A percentile compares a stretch with the other conserved stretches of the same genome.
These are phyloP conservation scores for Aureococcus anophagefferens DNA, from an alignment of 108 stramenopile species.

Conservation along the genomic window DNA sequence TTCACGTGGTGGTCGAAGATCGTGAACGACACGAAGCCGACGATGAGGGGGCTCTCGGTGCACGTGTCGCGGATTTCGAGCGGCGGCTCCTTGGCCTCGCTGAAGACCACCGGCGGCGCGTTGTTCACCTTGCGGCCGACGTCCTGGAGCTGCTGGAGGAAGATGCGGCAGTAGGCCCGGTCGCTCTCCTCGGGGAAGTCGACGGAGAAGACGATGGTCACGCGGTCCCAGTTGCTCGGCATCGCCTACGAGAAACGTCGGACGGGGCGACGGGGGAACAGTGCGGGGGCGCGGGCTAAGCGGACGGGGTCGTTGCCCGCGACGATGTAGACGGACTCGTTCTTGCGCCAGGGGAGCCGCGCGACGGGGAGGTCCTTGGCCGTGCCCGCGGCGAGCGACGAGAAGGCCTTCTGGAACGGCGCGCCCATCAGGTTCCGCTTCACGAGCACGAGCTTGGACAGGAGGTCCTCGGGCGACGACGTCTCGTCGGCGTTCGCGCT, in stretches of 20 bases:
- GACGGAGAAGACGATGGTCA: slow-evolving; percentile 42
- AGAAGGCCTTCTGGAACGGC: slow-evolving; percentile 35
- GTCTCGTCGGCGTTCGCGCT: slow-evolving; percentile 2
- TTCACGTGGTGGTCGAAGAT: slow-evolving; percentile 44
- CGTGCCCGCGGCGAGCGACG: slow-evolving; percentile 21
- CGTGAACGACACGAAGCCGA: slow-evolving; percentile 42
- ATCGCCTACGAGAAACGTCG: not conserved
- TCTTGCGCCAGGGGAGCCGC: slow-evolving; percentile 23
- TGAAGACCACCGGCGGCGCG: slow-evolving; percentile 37
- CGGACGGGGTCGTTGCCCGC: slow-evolving; percentile 9
- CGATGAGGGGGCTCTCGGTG: not conserved
- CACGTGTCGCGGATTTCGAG: not conserved
- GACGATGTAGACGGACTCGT: slow-evolving; percentile 33
- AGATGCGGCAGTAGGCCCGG: slow-evolving; percentile 33
- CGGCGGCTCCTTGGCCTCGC: slow-evolving; percentile 3
- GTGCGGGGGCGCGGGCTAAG: not conserved
- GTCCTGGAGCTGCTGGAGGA: slow-evolving; percentile 44
- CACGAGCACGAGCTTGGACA: slow-evolving; percentile 24
- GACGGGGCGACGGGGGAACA: too few relatives aligned
- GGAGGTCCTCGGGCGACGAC: not conserved
- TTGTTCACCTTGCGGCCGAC: slow-evolving; percentile 33
- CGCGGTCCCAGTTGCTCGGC: slow-evolving; percentile 21
- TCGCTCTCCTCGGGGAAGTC: slow-evolving; percentile 48
- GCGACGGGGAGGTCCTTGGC: slow-evolving; percentile 15
- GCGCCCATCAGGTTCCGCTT: slow-evolving; percentile 39